Evolutionary conservation across 441 rosid species (phyloP).

Genomic region (Arabidopsis hybrid): DNA sequence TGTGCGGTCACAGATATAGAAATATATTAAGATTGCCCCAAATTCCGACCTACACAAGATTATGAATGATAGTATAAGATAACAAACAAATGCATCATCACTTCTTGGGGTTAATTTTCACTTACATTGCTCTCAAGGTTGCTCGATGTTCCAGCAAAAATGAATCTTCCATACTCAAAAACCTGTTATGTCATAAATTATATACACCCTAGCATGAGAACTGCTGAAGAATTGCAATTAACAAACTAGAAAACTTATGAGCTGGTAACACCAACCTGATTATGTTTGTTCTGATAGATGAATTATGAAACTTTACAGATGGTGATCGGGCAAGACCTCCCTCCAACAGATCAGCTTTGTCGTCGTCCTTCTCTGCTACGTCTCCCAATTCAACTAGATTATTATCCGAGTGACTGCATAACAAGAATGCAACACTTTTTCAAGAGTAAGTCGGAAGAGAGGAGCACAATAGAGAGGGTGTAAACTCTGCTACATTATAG

Average conservation of each 20-base stretch:
- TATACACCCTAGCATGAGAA: slow-evolving; percentile 28
- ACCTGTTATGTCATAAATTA: slow-evolving; percentile 50
- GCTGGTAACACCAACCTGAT: slow-evolving; percentile 59
- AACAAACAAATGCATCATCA: background rate
- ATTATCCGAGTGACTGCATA: slow-evolving; percentile 86
- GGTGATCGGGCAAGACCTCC: slow-evolving; percentile 86
- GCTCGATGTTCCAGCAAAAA: slow-evolving; percentile 92
- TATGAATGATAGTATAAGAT: slow-evolving; percentile 21
- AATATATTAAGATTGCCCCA: slow-evolving; percentile 76
- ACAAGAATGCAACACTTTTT: slow-evolving; percentile 24
- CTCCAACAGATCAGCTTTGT: slow-evolving; percentile 82
- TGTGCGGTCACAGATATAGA: slow-evolving; percentile 89
- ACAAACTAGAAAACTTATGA: slow-evolving; percentile 5
- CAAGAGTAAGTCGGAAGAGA: background rate
- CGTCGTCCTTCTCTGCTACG: slow-evolving; percentile 75
- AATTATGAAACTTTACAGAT: slow-evolving; percentile 69
- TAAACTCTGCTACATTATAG: background rate
- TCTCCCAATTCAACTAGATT: slow-evolving; percentile 80
- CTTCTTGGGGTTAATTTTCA: slow-evolving; percentile 13
- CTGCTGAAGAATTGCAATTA: slow-evolving; percentile 6
- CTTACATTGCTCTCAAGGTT: slow-evolving; percentile 89
- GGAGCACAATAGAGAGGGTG: too few relatives aligned
- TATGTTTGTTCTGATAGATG: slow-evolving; percentile 72
- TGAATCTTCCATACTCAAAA: slow-evolving; percentile 86
- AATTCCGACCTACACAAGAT: slow-evolving; percentile 78